phyloP scores from a whole-genome alignment of 2,329 filamentous ascomycete species.

The Penicillium oxalicum region DNA sequence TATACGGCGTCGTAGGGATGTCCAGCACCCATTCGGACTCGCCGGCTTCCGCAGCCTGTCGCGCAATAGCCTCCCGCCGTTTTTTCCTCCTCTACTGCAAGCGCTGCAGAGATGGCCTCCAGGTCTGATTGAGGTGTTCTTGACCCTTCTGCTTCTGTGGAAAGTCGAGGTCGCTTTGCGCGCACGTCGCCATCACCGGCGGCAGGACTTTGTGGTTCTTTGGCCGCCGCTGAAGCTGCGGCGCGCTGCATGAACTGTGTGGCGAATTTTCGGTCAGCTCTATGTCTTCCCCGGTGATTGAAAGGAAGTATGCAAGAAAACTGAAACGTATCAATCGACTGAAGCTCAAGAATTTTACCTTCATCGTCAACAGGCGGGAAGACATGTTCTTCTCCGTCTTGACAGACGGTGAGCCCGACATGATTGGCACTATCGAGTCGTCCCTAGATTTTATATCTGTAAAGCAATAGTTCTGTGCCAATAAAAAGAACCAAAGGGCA shows the following conservation, averaged over 20 bases:
- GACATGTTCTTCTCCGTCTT: slow-evolving; percentile 69
- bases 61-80: slow-evolving; percentile 34
- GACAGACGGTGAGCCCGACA: slow-evolving; percentile 40
- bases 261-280: slow-evolving; percentile 4
- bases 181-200: slow-evolving; percentile 38
- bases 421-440: slow-evolving; percentile 12
- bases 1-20: slow-evolving; percentile 18
- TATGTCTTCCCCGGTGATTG: not conserved
- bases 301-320: not conserved
- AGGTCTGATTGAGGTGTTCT: slow-evolving; percentile 31
- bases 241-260: slow-evolving; percentile 82
- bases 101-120: slow-evolving; percentile 35
- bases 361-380: slow-evolving; percentile 85
- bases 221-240: slow-evolving; percentile 52
- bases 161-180: slow-evolving; percentile 34
- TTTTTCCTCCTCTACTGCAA: slow-evolving; percentile 40
- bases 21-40: slow-evolving; percentile 43
- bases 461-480: no score
- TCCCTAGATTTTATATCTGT: not conserved
- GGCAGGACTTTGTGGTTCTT: slow-evolving; percentile 38
- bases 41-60: slow-evolving; percentile 39
- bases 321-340: no score
- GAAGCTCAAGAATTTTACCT: slow-evolving; percentile 40
- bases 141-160: slow-evolving; percentile 17
- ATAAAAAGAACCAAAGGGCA: no score